phyloP scores from a whole-genome alignment of 169 alveolate species.

The Babesia caballi region DNA sequence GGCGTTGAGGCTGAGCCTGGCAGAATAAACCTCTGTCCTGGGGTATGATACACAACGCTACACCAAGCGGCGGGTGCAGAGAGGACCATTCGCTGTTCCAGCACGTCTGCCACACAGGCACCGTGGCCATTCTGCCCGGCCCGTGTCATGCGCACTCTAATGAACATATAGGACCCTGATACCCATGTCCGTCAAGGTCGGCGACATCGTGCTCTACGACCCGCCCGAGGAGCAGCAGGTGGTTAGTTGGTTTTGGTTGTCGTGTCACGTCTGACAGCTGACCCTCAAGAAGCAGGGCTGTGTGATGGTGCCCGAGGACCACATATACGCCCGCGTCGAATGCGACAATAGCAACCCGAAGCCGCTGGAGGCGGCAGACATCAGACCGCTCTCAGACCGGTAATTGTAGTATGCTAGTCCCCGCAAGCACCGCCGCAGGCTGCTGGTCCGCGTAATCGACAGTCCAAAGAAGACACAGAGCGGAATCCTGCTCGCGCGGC shows the following conservation, averaged over 20 bases:
- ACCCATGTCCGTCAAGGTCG: constrained; percentile 54
- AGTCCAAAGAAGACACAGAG: constrained; percentile 64
- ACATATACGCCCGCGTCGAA: constrained; percentile 35
- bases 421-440: constrained; percentile 10
- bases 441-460: constrained; percentile 49
- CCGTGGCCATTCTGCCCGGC: not conserved
- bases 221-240: constrained; percentile 48
- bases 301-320: constrained; percentile 53
- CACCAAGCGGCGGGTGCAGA: constrained; percentile 2
- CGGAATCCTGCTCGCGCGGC: constrained; percentile 46
- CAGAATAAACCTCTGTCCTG: constrained; percentile 57
- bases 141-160: not conserved
- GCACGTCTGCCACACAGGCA: not conserved
- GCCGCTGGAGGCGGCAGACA: constrained; percentile 25
- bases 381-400: constrained; percentile 59
- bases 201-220: constrained; percentile 52
- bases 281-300: constrained; percentile 49
- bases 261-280: constrained; percentile 5
- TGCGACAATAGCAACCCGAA: not conserved
- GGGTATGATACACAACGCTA: constrained; percentile 71
- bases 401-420: not conserved
- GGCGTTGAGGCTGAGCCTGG: constrained; percentile 76
- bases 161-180: constrained; percentile 31
- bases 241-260: not conserved
- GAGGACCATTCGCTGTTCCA: not conserved